A percentile compares a stretch with the other conserved stretches of the same genome.
Conservation (phyloP, 1,139 yeast species). For the Sugiyamaella pinicola region DNA sequence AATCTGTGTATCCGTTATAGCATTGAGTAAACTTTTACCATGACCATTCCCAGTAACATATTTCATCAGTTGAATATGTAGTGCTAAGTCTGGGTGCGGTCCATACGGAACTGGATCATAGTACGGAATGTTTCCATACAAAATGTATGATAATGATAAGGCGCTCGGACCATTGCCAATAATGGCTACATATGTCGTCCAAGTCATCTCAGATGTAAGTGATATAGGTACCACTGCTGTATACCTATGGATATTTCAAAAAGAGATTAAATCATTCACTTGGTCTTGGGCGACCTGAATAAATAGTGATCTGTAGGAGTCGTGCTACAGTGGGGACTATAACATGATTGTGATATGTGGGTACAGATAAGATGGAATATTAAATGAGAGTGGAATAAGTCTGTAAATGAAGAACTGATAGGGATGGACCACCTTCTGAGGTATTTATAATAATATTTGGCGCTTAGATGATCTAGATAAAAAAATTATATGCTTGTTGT, state of each 20-base stretch:
- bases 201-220: conserved; percentile 4
- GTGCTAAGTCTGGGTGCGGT: conserved; percentile 39
- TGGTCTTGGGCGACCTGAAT: too few relatives aligned
- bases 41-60: conserved; percentile 18
- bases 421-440: too few relatives aligned
- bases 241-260: too few relatives aligned
- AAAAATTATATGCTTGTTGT: background rate
- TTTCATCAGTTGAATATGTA: conserved; percentile 33
- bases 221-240: too few relatives aligned
- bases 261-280: too few relatives aligned
- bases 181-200: conserved; percentile 24
- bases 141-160: conserved; percentile 38
- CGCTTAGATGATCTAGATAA: background rate
- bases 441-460: too few relatives aligned
- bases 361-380: too few relatives aligned
- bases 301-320: too few relatives aligned
- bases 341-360: too few relatives aligned
- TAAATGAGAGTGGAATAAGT: too few relatives aligned
- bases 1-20: conserved; percentile 29
- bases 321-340: too few relatives aligned
- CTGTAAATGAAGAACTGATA: too few relatives aligned
- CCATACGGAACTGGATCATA: conserved; percentile 37
- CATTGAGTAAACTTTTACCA: conserved; percentile 30
- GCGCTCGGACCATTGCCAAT: conserved; percentile 44
- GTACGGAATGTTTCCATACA: conserved; percentile 41